A percentile compares a stretch with the other conserved stretches of the same genome.
Evolutionary conservation across 2,329 filamentous ascomycete species (phyloP).

Genomic region (Trichoderma sp.): DNA sequence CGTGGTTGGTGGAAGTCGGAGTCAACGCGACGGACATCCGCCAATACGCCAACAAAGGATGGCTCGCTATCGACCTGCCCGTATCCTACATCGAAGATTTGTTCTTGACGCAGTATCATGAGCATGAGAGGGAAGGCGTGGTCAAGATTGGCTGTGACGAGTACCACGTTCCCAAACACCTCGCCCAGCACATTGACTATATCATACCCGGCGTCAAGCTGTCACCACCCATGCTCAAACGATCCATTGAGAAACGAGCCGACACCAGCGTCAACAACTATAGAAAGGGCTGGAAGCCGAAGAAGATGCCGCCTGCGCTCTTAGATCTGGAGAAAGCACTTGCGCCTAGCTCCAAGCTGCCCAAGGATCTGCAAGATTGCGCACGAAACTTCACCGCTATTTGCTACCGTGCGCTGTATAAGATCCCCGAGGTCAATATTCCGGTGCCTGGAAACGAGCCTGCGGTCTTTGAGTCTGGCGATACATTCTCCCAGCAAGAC

Average conservation of each 20-base stretch:
- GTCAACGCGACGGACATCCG: slow-evolving; percentile 50
- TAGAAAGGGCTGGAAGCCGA: slow-evolving; percentile 16
- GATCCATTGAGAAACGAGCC: slow-evolving; percentile 8
- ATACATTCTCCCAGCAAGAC: slow-evolving; percentile 53
- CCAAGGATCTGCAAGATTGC: slow-evolving; percentile 39
- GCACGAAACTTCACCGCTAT: slow-evolving; percentile 57
- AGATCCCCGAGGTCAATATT: slow-evolving; percentile 45
- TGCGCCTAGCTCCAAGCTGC: slow-evolving; percentile 7
- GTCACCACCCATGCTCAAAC: slow-evolving; percentile 26
- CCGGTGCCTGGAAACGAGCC: slow-evolving; percentile 54
- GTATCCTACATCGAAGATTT: slow-evolving; percentile 25
- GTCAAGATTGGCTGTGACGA: slow-evolving; percentile 37
- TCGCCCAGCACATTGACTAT: slow-evolving; percentile 49
- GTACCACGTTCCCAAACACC: slow-evolving; percentile 43
- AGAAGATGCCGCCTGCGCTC: slow-evolving; percentile 9
- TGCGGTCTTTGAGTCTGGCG: slow-evolving; percentile 52
- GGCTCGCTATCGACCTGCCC: slow-evolving; percentile 31
- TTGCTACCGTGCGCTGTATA: slow-evolving; percentile 53
- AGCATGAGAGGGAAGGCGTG: slow-evolving; percentile 25
- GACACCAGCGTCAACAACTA: neutral
- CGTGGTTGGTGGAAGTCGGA: slow-evolving; percentile 55
- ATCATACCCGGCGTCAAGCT: slow-evolving; percentile 52
- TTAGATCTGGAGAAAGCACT: neutral
- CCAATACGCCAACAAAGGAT: slow-evolving; percentile 53
- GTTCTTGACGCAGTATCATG: slow-evolving; percentile 25